These are phyloP conservation scores for Endocarpon pusillum DNA, from an alignment of 495 filamentous ascomycete genomes.

Conservation along the genomic window DNA sequence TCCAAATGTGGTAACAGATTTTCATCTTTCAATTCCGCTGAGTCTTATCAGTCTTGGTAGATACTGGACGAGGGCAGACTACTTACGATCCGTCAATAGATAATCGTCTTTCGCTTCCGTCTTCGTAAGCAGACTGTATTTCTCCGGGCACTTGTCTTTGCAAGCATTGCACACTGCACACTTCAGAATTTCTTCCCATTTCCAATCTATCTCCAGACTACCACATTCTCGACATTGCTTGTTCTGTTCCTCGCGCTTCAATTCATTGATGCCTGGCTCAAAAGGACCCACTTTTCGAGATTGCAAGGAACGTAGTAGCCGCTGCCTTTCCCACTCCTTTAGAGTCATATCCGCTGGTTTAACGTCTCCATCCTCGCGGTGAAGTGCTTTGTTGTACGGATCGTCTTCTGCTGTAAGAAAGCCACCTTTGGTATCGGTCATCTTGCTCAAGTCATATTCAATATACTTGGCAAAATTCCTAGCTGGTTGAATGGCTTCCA, in stretches of 20 bases:
- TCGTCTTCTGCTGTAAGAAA: constrained; percentile 81
- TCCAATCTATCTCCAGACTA: constrained; percentile 77
- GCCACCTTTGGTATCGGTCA: constrained; percentile 93
- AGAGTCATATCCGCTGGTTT: constrained; percentile 80
- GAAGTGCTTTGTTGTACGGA: constrained; percentile 65
- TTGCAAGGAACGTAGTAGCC: constrained; percentile 48
- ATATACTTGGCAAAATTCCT: constrained; percentile 82
- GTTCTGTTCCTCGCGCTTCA: constrained; percentile 41
- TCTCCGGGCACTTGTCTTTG: constrained; percentile 79
- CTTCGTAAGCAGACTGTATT: constrained; percentile 87
- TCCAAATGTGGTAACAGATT: constrained; percentile 77
- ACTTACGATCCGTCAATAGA: constrained; percentile 77
- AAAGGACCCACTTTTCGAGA: constrained; percentile 65
- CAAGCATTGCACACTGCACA: constrained; percentile 56
- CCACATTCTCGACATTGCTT: constrained; percentile 73
- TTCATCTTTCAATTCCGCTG: constrained; percentile 69
- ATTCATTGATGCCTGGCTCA: constrained; percentile 64
- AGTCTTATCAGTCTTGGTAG: neutral
- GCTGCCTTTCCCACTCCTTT: constrained; percentile 80
- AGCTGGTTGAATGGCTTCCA: constrained; percentile 48
- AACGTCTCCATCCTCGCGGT: constrained; percentile 37
- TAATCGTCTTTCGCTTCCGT: constrained; percentile 94
- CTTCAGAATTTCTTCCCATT: constrained; percentile 70
- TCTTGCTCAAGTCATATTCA: constrained; percentile 93
- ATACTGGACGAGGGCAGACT: neutral